These are phyloP conservation scores for Nakaseomyces delphensis DNA, from an alignment of 1,139 yeast genomes.

Conservation along the genomic window DNA sequence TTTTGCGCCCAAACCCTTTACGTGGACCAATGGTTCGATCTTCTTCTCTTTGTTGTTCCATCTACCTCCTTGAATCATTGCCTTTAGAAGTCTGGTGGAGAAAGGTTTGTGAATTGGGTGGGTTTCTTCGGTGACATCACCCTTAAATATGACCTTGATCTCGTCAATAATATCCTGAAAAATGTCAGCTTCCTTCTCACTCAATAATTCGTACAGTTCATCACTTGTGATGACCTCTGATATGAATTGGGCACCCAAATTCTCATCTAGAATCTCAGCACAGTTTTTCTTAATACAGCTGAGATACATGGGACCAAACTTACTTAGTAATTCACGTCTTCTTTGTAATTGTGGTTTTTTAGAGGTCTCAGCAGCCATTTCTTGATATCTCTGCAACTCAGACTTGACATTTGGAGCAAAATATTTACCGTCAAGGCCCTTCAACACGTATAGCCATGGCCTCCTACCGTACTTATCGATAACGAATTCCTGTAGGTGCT, in stretches of 20 bases:
- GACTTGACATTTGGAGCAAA: conserved; percentile 64
- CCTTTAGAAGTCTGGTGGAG: conserved; percentile 66
- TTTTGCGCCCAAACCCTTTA: conserved; percentile 51
- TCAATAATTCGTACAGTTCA: conserved; percentile 41
- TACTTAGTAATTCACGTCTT: conserved; percentile 56
- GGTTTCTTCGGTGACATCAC: conserved; percentile 58
- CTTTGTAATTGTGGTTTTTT: conserved; percentile 79
- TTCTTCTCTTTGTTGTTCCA: conserved; percentile 56
- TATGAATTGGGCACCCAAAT: conserved; percentile 75
- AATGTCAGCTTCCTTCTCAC: conserved; percentile 35
- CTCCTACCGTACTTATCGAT: conserved; percentile 77
- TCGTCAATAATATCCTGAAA: conserved; percentile 48
- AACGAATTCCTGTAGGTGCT: conserved; percentile 48
- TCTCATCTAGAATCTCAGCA: conserved; percentile 49
- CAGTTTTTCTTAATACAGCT: conserved; percentile 44
- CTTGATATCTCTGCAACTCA: conserved; percentile 52
- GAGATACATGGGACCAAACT: conserved; percentile 60
- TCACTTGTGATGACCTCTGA: conserved; percentile 63
- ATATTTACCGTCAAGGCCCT: conserved; percentile 75
- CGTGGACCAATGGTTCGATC: conserved; percentile 38
- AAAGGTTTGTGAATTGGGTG: conserved; percentile 67
- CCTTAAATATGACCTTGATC: conserved; percentile 52
- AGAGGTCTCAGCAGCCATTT: conserved; percentile 62
- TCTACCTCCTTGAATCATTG: conserved; percentile 77
- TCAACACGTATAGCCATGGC: conserved; percentile 73